These are phyloP conservation scores for Cadophora sp. DNA, from an alignment of 2,329 filamentous ascomycete species.

Conservation along the genomic window DNA sequence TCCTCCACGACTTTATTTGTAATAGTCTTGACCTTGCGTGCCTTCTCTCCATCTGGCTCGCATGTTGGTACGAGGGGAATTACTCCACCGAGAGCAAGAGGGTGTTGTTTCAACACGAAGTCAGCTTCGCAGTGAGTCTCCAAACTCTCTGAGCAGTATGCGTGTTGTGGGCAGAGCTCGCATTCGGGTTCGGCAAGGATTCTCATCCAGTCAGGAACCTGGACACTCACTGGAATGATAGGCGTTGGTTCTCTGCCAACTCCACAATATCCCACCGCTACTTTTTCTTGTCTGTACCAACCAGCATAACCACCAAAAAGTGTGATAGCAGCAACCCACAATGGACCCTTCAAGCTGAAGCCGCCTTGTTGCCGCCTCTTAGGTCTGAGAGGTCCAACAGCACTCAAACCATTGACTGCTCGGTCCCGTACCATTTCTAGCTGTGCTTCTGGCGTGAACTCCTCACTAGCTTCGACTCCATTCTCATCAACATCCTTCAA, in stretches of 20 bases:
- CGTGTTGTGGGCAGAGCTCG: conserved; percentile 88
- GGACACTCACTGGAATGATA: conserved; percentile 57
- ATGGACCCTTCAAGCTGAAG: conserved; percentile 64
- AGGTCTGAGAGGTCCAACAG: conserved; percentile 51
- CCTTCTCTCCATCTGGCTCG: conserved; percentile 93
- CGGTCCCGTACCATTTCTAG: conserved; percentile 78
- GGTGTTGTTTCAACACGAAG: conserved; percentile 85
- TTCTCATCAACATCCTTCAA: conserved; percentile 52
- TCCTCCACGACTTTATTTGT: conserved; percentile 88
- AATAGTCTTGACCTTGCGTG: conserved; percentile 83
- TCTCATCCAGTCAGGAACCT: conserved; percentile 74
- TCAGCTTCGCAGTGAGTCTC: conserved; percentile 83
- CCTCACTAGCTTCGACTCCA: conserved; percentile 76
- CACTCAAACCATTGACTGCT: conserved; percentile 58
- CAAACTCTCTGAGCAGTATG: conserved; percentile 83
- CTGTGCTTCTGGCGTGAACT: conserved; percentile 93
- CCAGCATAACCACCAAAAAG: conserved; percentile 75
- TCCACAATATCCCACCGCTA: conserved; percentile 95
- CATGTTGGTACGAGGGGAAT: conserved; percentile 89
- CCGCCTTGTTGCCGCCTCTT: conserved; percentile 52
- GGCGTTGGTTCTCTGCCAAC: conserved; percentile 68
- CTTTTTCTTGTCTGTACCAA: conserved; percentile 93
- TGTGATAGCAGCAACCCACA: conserved; percentile 74
- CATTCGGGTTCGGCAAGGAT: conserved; percentile 79
- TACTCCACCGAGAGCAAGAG: conserved; percentile 79